Conservation (phyloP, 352 stramenopile genomes). For the Phytophthora nicotianae region DNA sequence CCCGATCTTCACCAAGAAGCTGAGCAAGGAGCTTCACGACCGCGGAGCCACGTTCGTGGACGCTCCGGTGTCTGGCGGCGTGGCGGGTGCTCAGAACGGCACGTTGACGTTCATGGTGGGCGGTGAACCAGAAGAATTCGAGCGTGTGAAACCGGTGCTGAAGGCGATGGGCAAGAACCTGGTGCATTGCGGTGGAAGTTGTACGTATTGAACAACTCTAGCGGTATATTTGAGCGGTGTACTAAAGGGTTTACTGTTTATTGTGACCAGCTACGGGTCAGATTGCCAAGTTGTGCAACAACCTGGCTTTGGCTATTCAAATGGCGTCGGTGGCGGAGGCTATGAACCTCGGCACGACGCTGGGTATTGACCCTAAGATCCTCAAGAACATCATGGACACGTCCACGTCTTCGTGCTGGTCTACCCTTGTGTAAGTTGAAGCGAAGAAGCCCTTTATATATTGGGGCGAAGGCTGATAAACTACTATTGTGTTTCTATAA, state of each 20-base stretch:
- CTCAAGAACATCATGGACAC: constrained; percentile 97
- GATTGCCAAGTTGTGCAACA: constrained; percentile 98
- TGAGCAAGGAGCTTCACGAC: constrained; percentile 71
- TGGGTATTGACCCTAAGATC: constrained; percentile 95
- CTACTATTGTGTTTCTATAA: constrained; percentile 3
- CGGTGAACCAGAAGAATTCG: constrained; percentile 62
- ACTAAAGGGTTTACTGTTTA: neutral
- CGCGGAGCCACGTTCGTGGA: constrained; percentile 88
- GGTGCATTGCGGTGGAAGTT: constrained; percentile 92
- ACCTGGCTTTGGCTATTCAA: constrained; percentile 96
- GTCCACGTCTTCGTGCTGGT: constrained; percentile 97
- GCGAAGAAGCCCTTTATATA: neutral
- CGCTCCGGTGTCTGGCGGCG: constrained; percentile 96
- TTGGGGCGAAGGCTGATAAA: neutral
- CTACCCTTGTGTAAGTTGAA: constrained; percentile 88
- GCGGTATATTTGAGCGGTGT: neutral
- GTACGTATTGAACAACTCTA: constrained; percentile 58
- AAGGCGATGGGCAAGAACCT: constrained; percentile 95
- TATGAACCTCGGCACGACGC: constrained; percentile 95
- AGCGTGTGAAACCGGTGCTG: constrained; percentile 83
- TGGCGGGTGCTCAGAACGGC: constrained; percentile 93
- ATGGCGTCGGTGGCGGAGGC: constrained; percentile 97
- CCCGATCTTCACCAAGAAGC: constrained; percentile 89
- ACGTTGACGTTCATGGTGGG: constrained; percentile 99
- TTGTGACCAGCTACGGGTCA: constrained; percentile 64